Percentiles rank a stretch among this genome's conserved stretches.
Conservation (phyloP, 169 alveolate species). For the Plasmodium gonderi region DNA sequence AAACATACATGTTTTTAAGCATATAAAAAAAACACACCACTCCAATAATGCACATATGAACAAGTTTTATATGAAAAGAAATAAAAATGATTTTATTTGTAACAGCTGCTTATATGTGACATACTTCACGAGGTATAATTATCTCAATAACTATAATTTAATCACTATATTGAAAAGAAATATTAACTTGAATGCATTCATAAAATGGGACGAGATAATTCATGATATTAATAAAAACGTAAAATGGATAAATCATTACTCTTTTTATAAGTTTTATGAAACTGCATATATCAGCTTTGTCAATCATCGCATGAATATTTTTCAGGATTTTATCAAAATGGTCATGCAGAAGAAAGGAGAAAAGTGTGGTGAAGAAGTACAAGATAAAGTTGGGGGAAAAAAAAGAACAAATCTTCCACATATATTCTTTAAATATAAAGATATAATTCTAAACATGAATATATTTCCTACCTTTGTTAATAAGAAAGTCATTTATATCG, state of each 20-base stretch:
- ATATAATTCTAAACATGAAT: neutral
- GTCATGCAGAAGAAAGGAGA: neutral
- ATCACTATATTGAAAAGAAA: conserved; percentile 17
- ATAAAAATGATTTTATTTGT: neutral
- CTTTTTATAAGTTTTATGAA: conserved; percentile 67
- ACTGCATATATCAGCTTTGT: conserved; percentile 66
- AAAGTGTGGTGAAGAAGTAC: neutral
- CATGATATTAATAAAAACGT: conserved; percentile 38
- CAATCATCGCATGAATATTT: conserved; percentile 37
- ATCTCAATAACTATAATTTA: neutral
- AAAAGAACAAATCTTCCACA: neutral
- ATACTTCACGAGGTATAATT: conserved; percentile 1
- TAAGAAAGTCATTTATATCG: conserved; percentile 34
- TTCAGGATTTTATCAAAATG: conserved; percentile 16
- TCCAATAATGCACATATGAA: neutral
- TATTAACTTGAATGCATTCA: neutral
- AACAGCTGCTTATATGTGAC: conserved; percentile 21
- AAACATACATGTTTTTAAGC: neutral
- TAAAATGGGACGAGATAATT: conserved; percentile 13
- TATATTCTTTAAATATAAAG: conserved; percentile 23
- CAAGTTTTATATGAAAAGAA: neutral
- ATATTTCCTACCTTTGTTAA: conserved; percentile 22
- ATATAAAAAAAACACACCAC: neutral
- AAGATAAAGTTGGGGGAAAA: conserved; percentile 1
- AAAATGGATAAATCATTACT: conserved; percentile 51